Evolutionary conservation across 495 filamentous ascomycete species (phyloP).

Genomic region (Aspergillus indologenus): DNA sequence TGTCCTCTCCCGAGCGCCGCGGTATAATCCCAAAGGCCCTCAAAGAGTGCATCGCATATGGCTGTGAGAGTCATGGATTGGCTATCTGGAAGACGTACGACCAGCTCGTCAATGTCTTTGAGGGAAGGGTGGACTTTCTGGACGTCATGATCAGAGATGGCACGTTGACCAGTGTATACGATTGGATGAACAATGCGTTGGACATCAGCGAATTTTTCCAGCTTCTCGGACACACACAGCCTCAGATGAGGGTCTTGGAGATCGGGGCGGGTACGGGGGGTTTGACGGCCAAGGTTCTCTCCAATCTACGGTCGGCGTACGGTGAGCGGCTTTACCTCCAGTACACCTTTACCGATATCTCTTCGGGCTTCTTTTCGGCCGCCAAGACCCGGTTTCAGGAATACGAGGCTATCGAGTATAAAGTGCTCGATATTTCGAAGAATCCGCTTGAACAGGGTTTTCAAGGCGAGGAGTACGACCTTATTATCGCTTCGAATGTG

Average conservation of each 20-base stretch:
- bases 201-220: constrained; percentile 19
- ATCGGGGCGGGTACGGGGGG: constrained; percentile 47
- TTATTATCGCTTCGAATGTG: constrained; percentile 47
- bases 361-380: too few species aligned
- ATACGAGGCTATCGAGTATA: constrained; percentile 38
- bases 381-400: constrained; percentile 42
- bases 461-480: constrained; percentile 43
- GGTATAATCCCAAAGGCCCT: too few species aligned
- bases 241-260: constrained; percentile 42
- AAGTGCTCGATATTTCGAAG: constrained; percentile 31
- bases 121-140: too few species aligned
- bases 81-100: too few species aligned
- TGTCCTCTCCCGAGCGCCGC: too few species aligned
- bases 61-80: too few species aligned
- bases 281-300: constrained; percentile 19
- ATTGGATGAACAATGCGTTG: constrained; percentile 20
- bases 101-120: too few species aligned
- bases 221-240: constrained; percentile 35
- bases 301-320: background rate
- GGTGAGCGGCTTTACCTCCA: background rate
- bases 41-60: too few species aligned
- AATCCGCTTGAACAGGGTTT: constrained; percentile 50
- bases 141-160: too few species aligned
- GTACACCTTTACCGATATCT: constrained; percentile 36
- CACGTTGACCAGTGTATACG: constrained; percentile 1